Conservation (phyloP, 371 early-diverging fungal genomes). For the Mucor lusitanicus region DNA sequence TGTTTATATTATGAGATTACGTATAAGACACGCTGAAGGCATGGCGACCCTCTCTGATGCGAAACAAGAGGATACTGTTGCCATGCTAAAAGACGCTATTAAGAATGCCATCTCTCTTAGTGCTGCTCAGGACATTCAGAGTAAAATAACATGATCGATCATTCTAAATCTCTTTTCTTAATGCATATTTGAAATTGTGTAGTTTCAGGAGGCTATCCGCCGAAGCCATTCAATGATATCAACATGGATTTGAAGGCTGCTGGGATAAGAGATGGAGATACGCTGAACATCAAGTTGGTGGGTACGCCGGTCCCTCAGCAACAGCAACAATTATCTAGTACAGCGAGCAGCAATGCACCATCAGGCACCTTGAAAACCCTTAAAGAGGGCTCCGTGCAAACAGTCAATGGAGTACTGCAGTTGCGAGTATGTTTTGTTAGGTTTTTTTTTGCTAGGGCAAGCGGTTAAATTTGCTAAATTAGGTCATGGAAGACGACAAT, state of each 20-base stretch:
- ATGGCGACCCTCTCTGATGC: conserved; percentile 33
- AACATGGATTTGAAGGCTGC: conserved; percentile 9
- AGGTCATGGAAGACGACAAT: conserved; percentile 58
- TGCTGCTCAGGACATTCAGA: conserved; percentile 13
- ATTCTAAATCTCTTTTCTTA: background rate
- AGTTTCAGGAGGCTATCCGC: conserved; percentile 53
- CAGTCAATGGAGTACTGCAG: conserved; percentile 8
- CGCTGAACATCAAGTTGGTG: conserved; percentile 27
- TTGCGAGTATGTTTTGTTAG: conserved; percentile 12
- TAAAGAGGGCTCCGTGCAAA: conserved; percentile 15
- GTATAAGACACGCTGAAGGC: conserved; percentile 49
- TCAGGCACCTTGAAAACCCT: background rate
- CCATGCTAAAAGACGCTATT: conserved; percentile 22
- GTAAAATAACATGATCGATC: conserved; percentile 2
- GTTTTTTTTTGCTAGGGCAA: background rate
- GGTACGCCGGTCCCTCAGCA: conserved; percentile 5
- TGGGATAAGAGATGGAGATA: conserved; percentile 42
- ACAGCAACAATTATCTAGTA: background rate
- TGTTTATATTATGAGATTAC: conserved; percentile 40
- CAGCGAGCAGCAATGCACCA: background rate
- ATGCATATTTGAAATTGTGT: background rate
- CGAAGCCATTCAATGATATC: conserved; percentile 28
- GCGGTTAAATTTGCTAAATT: background rate
- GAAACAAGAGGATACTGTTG: conserved; percentile 27
- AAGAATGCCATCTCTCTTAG: conserved; percentile 1